Base-by-base conservation (phyloP, 2,329 filamentous ascomycete genomes). In the Cytospora paraplurivora region DNA sequence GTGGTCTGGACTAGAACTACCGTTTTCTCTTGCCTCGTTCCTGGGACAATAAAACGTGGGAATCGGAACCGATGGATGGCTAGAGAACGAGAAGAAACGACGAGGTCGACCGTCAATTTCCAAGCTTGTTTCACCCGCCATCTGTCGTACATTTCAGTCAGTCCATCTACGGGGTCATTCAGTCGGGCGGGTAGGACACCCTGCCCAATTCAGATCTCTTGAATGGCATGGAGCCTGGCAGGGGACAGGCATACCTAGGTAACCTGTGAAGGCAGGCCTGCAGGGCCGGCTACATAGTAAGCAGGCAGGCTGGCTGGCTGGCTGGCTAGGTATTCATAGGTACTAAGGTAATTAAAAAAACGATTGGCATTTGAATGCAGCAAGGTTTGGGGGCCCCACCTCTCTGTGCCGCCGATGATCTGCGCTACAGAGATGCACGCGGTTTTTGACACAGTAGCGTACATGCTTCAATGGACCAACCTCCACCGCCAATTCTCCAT, bases 401-500 rank as follows among this genome's bases (percentile, higher is more conserved):
- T 34, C 38, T 33, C 27, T 59, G 49, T 59, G 57, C 49, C 57
- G 47, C 49, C 41, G 37, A 7, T 47, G 58, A 60, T 60, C 58
- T 47, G 51, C 58, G 37, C 37, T 49, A 61, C 21, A 21, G 55
- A 44, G 34, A 55, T 52, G 58, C 58, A 61, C 58, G 58, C 51
- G 51, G 58, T 49, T 60, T 38, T 4, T 27, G 27, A 27, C 27
- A 27, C 27, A 27, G 27, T 27, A 27, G 27, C 27, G 44, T 21
- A 47, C 44, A 47, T 19, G n/a, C 19, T 8, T 19, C n/a, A 12
- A 47, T 47, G 44, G 44, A 21, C 17, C 44, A 7, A 19, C 44
- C 21, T 47, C 44, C 10, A 47, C 44, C 3, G 44, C 15, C 44
- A 19, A 47, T 47, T 19, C 21, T 47, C n/a, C 8, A 47, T 4